phyloP scores from a whole-genome alignment of 441 rosid genomes.

The Corymbia calophylla region DNA sequence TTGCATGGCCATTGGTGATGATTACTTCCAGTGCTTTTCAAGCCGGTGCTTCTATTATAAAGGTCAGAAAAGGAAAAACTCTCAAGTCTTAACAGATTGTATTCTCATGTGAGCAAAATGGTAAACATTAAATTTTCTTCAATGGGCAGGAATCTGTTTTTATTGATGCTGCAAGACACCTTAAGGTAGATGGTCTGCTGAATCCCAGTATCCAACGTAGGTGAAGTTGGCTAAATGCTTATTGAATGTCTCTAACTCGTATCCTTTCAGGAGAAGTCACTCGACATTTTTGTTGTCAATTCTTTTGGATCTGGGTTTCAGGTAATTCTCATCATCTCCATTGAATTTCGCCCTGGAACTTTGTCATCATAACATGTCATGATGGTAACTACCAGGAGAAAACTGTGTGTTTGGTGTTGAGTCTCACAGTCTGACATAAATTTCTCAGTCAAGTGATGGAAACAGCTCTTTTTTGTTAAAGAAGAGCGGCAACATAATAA shows the following conservation, averaged over 20 bases:
- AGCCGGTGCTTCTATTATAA: conserved; percentile 74
- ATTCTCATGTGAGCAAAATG: neutral
- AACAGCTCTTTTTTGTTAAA: neutral
- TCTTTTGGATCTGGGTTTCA: conserved; percentile 96
- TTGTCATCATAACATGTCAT: neutral
- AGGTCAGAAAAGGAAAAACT: conserved; percentile 33
- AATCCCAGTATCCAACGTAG: neutral
- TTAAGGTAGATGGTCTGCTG: conserved; percentile 36
- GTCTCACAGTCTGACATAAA: neutral
- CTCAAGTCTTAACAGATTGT: neutral
- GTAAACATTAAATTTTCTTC: conserved; percentile 5
- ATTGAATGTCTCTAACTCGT: neutral
- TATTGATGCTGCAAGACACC: conserved; percentile 53
- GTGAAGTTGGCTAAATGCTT: neutral
- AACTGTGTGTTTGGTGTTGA: neutral
- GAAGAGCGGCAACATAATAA: neutral
- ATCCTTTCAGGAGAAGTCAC: conserved; percentile 63
- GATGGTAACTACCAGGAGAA: neutral
- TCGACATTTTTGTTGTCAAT: conserved; percentile 89
- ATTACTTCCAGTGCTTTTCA: conserved; percentile 79
- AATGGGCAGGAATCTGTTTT: conserved; percentile 72
- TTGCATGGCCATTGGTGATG: conserved; percentile 72
- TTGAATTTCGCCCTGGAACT: neutral
- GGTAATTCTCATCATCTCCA: conserved; percentile 27
- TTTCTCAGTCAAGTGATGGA: neutral